Conservation (phyloP, 306 rosid species). For the Vicia faba region DNA sequence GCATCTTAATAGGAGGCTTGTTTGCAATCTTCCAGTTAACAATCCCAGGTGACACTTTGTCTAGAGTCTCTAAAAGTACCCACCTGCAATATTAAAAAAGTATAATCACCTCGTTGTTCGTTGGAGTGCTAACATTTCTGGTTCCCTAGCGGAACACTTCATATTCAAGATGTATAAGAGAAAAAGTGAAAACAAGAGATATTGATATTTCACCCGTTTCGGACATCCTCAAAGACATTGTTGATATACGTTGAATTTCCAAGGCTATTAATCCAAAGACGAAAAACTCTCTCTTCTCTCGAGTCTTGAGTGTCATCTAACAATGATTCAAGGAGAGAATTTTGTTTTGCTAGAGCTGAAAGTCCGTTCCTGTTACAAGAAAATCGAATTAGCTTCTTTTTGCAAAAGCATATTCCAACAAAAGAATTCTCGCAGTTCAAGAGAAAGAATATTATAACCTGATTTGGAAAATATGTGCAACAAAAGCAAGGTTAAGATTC, state of each 20-base stretch:
- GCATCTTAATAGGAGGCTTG: constrained; percentile 99
- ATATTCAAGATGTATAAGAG: neutral
- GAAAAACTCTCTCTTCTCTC: constrained; percentile 94
- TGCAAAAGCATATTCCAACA: neutral
- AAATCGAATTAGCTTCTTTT: neutral
- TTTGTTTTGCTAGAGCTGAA: constrained; percentile 67
- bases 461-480: constrained; percentile 92
- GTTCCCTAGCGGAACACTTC: neutral
- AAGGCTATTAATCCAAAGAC: constrained; percentile 91
- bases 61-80: constrained; percentile 87
- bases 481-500: constrained; percentile 97
- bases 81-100: constrained; percentile 55
- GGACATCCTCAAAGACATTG: constrained; percentile 94
- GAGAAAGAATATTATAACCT: constrained; percentile 60
- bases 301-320: constrained; percentile 80
- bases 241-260: constrained; percentile 79
- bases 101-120: no score
- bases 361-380: constrained; percentile 78
- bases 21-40: constrained; percentile 93
- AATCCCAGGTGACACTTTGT: constrained; percentile 87
- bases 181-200: neutral
- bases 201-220: constrained; percentile 61
- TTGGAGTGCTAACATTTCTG: no score
- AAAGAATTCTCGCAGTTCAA: no score
- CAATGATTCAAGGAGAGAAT: constrained; percentile 73